Evolutionary conservation across 805 yeast species (phyloP), one percentile per base, ranked within the genome.

Genomic region (Wickerhamia fluorescens): DNA sequence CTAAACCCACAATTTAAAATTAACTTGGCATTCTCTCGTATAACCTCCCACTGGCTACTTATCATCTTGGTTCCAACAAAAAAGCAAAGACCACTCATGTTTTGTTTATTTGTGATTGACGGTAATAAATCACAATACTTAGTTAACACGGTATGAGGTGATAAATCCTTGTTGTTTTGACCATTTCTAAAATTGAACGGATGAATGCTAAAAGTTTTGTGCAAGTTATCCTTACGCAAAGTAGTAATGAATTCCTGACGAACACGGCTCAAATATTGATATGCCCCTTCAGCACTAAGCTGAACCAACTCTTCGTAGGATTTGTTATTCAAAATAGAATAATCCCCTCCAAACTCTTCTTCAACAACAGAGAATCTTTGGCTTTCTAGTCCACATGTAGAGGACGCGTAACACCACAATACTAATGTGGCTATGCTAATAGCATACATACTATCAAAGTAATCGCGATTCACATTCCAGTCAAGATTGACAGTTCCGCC

Each of bases 11-110:
- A 61, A 32, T 63, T 61, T 24, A 61, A 47, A 13, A 64, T 58
- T 28, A 64, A 49, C 30, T 52, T 57, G 13, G 66, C 68, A 33
- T 61, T 58, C 27, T 63, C 69, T 26, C 66, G 46, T 7, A 62
- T 47, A 6, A 61, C 49, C 27, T 59, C 64, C 66, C 67, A 62
- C 33, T 61, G 68, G 35, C 66, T 54, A 22, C 44, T 46, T 26
- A 59, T 40, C 14, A 62, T 44, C 23, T 47, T 52, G 1, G 59
- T 50, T 1, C 66, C 66, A 6, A 64, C 55, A 20, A 61, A 44
- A 34, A 61, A 58, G 28, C 70, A 64, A 8, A 64, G 43, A 3
- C 70, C 70, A 34, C 64, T 52, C 13, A 64, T 51, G 26, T 62
- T 56, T 31, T 64, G 58, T 33, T 54, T 56, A 29, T 52, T 44